Conservation (phyloP, 345 rosid species). For the Aquilaria malaccensis region DNA sequence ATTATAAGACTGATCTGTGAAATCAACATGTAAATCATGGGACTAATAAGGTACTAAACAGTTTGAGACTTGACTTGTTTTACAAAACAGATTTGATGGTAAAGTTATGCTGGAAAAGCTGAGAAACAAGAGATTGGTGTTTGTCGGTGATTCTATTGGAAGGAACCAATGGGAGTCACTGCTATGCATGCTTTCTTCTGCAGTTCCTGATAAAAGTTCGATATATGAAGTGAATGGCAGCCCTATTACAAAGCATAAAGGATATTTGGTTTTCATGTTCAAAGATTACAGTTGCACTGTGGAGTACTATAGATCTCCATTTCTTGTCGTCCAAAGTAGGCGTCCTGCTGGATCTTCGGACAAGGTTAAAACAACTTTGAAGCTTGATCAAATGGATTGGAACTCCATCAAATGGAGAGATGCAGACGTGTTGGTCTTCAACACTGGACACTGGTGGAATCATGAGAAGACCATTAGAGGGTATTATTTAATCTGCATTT, state of each 20-base stretch:
- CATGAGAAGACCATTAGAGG: constrained; percentile 84
- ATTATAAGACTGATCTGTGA: no score
- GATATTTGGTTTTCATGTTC: constrained; percentile 72
- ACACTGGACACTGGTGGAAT: constrained; percentile 98
- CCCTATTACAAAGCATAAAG: constrained; percentile 89
- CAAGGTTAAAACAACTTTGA: constrained; percentile 58
- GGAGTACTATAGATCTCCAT: constrained; percentile 90
- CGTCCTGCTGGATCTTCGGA: constrained; percentile 55
- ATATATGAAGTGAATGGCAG: constrained; percentile 82
- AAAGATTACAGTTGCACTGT: constrained; percentile 76
- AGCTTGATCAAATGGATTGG: constrained; percentile 90
- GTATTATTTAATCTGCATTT: constrained; percentile 20
- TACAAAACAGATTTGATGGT: constrained; percentile 59
- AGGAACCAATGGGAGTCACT: constrained; percentile 98
- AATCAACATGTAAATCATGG: no score
- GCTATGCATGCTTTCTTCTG: constrained; percentile 79
- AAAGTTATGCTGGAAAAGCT: constrained; percentile 78
- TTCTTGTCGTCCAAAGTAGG: constrained; percentile 71
- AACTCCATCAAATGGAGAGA: constrained; percentile 56
- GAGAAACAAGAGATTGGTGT: constrained; percentile 70
- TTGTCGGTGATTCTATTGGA: constrained; percentile 91
- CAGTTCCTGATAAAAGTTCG: constrained; percentile 38
- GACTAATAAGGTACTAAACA: no score
- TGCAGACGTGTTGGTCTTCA: constrained; percentile 74
- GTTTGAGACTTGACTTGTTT: no score